These are phyloP conservation scores for Vigna trinervia DNA, from an alignment of 306 rosid genomes.

Conservation along the genomic window DNA sequence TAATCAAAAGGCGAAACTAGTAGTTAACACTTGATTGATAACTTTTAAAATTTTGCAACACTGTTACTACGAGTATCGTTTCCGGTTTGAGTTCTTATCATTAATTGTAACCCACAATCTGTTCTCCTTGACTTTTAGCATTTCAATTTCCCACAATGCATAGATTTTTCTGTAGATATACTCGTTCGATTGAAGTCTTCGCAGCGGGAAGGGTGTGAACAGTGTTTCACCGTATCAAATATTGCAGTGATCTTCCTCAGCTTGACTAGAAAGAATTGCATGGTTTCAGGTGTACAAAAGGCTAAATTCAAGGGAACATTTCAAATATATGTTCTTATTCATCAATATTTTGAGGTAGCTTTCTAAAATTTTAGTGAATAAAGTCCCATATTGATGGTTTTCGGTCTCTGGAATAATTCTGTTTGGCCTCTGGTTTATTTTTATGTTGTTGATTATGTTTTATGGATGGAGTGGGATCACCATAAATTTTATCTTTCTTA, in stretches of 20 bases:
- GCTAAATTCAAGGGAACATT: too few relatives aligned
- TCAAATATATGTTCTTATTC: not conserved
- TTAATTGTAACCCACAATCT: not conserved
- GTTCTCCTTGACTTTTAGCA: not conserved
- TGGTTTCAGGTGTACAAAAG: not conserved
- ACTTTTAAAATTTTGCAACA: not conserved
- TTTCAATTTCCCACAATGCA: not conserved
- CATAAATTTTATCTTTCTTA: not conserved
- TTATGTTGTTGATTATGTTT: not conserved
- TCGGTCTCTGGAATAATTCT: not conserved
- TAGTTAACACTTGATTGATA: not conserved
- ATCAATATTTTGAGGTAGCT: not conserved
- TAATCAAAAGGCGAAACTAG: not conserved
- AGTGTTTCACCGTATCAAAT: not conserved
- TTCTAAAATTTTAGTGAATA: not conserved
- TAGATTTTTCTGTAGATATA: not conserved
- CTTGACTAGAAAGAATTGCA: not conserved
- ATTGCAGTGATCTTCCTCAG: not conserved
- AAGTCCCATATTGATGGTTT: not conserved
- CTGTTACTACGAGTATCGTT: not conserved
- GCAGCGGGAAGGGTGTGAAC: not conserved
- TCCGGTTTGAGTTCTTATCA: not conserved
- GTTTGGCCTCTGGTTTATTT: not conserved
- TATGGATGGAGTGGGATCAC: not conserved
- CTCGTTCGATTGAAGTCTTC: not conserved